Conservation (phyloP, 2,329 filamentous ascomycete species). For the Trichophaea hybrida region DNA sequence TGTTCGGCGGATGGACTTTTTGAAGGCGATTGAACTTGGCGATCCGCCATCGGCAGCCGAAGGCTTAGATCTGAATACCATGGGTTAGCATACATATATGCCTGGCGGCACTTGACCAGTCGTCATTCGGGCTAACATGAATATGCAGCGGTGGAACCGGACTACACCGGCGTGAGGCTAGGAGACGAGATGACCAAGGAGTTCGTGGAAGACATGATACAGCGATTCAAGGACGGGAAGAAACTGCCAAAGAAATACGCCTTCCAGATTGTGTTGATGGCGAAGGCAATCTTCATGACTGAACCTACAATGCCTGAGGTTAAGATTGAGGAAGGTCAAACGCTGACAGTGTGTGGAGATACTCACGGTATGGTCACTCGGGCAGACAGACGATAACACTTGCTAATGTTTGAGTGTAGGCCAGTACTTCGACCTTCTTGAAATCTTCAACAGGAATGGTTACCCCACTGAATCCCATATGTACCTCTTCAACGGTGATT, state of each 20-base stretch:
- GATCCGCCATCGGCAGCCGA: slow-evolving; percentile 87
- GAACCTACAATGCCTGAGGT: slow-evolving; percentile 97
- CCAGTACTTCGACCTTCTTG: slow-evolving; percentile 93
- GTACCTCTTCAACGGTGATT: slow-evolving; percentile 97
- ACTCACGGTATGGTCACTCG: slow-evolving; percentile 58
- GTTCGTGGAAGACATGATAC: slow-evolving; percentile 94
- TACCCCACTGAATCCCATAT: slow-evolving; percentile 70
- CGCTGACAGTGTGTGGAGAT: slow-evolving; percentile 89
- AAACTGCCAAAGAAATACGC: slow-evolving; percentile 92
- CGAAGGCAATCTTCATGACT: slow-evolving; percentile 76
- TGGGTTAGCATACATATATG: slow-evolving; percentile 34
- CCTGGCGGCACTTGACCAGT: not conserved
- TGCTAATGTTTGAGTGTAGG: slow-evolving; percentile 37
- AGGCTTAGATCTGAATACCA: slow-evolving; percentile 74
- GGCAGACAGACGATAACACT: not conserved
- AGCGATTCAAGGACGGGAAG: slow-evolving; percentile 91
- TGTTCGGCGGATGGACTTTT: slow-evolving; percentile 80
- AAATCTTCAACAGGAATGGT: slow-evolving; percentile 87
- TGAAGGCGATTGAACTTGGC: slow-evolving; percentile 83
- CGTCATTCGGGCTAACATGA: not conserved
- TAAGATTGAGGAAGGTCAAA: slow-evolving; percentile 58
- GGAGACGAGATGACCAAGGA: slow-evolving; percentile 81
- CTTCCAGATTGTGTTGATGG: slow-evolving; percentile 84
- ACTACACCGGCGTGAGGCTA: slow-evolving; percentile 72
- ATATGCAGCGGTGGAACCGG: slow-evolving; percentile 47